Conservation (phyloP, 352 stramenopile species). For the Pythium dissimile region DNA sequence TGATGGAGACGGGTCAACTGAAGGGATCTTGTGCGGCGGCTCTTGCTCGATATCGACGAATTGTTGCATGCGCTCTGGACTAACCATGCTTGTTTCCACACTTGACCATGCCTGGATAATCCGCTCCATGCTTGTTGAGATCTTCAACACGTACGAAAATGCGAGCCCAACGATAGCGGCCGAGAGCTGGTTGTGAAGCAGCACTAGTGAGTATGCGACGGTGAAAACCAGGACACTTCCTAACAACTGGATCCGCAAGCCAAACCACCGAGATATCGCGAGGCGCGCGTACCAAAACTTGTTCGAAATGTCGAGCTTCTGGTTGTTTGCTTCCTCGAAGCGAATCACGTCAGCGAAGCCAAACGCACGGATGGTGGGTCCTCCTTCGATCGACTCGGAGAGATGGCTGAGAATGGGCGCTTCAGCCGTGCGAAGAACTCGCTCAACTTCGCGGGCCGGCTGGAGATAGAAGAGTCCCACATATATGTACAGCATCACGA, state of each 20-base stretch:
- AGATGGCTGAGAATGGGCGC: slow-evolving; percentile 48
- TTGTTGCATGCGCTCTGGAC: slow-evolving; percentile 74
- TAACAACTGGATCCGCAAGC: slow-evolving; percentile 60
- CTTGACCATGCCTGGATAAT: slow-evolving; percentile 49
- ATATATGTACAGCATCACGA: slow-evolving; percentile 76
- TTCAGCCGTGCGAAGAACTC: slow-evolving; percentile 42
- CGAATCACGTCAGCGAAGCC: slow-evolving; percentile 28
- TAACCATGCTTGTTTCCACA: slow-evolving; percentile 65
- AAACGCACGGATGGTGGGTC: slow-evolving; percentile 49
- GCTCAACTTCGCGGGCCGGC: slow-evolving; percentile 49
- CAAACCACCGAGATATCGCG: slow-evolving; percentile 45
- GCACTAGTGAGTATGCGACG: slow-evolving; percentile 34
- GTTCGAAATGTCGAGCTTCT: slow-evolving; percentile 16
- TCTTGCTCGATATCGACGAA: slow-evolving; percentile 53
- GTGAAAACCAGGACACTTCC: slow-evolving; percentile 87
- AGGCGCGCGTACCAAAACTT: slow-evolving; percentile 28
- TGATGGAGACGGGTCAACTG: slow-evolving; percentile 20
- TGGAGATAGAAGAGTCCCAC: slow-evolving; percentile 40
- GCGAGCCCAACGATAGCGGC: slow-evolving; percentile 75
- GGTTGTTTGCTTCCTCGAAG: slow-evolving; percentile 36
- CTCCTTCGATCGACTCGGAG: slow-evolving; percentile 46
- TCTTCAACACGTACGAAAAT: slow-evolving; percentile 78
- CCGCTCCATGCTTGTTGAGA: slow-evolving; percentile 68
- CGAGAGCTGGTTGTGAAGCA: slow-evolving; percentile 25
- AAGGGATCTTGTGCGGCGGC: slow-evolving; percentile 1